Percentiles rank a stretch among this genome's conserved stretches.
Evolutionary conservation across 1,139 yeast genomes (phyloP).

Genomic region (Kurtzmaniella quercitrusa): DNA sequence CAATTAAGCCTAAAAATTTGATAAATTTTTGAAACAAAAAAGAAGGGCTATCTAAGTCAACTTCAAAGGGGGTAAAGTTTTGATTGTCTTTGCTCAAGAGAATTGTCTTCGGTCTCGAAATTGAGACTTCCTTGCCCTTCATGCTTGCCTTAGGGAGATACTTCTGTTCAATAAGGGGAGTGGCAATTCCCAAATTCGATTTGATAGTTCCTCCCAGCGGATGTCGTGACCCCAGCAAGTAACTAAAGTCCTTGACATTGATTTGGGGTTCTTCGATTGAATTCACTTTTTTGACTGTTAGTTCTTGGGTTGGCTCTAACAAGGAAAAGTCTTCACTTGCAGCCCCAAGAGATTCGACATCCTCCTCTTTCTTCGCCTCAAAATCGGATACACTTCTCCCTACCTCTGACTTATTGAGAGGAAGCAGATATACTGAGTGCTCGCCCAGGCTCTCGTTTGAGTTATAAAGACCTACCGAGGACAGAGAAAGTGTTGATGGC

Average conservation of each 20-base stretch:
- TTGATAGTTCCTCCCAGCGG: not conserved
- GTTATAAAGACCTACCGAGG: not conserved
- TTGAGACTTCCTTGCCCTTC: not conserved
- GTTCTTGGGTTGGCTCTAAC: not conserved
- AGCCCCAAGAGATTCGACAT: not conserved
- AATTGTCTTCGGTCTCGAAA: conserved; percentile 18
- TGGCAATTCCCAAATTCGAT: not conserved
- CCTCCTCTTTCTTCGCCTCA: not conserved
- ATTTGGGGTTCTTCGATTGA: not conserved
- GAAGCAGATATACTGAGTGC: not conserved
- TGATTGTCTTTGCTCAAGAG: conserved; percentile 60
- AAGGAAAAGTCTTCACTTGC: not conserved
- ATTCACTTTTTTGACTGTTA: not conserved
- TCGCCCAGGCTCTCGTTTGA: not conserved
- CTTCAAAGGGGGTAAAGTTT: conserved; percentile 45
- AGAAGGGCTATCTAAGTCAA: conserved; percentile 21
- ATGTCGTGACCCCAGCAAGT: not conserved
- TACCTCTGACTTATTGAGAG: not conserved
- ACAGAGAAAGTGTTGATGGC: not conserved
- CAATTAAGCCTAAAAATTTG: conserved; percentile 35
- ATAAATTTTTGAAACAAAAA: conserved; percentile 34
- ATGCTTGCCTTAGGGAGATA: conserved; percentile 24
- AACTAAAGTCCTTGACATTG: not conserved
- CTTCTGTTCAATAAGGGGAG: conserved; percentile 15
- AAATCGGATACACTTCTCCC: not conserved